phyloP scores from a whole-genome alignment of 129 eudicot species.

The Chrysanthemum lavandulifolium region DNA sequence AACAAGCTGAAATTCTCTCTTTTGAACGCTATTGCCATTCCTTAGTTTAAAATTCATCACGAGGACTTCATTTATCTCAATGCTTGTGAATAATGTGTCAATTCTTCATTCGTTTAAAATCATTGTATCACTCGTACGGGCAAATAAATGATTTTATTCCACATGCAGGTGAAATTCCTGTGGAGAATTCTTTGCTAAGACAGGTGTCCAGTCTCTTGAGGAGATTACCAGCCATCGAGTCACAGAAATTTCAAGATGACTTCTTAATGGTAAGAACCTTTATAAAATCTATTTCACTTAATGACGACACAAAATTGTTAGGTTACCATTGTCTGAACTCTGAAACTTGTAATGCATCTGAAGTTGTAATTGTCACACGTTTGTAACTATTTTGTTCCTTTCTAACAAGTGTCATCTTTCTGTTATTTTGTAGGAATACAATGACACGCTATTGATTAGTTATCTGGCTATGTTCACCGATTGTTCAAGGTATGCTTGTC shows the following conservation, averaged over 20 bases:
- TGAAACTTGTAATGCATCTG: background rate
- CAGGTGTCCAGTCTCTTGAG: constrained; percentile 97
- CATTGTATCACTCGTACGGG: background rate
- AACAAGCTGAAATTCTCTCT: too few species aligned
- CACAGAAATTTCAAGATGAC: constrained; percentile 88
- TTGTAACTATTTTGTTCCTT: background rate
- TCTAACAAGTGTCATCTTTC: constrained; percentile 11
- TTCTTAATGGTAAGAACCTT: constrained; percentile 79
- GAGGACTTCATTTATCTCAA: too few species aligned
- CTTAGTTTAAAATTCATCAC: too few species aligned
- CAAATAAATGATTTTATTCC: constrained; percentile 43
- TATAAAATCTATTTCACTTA: too few species aligned
- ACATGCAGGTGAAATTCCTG: constrained; percentile 77
- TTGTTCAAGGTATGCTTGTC: constrained; percentile 73
- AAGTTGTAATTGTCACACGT: background rate
- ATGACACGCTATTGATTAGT: constrained; percentile 72
- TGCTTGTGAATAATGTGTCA: too few species aligned
- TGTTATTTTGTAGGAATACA: constrained; percentile 73
- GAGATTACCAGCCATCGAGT: constrained; percentile 93
- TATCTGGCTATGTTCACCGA: constrained; percentile 97
- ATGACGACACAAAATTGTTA: too few species aligned
- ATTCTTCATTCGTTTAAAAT: background rate
- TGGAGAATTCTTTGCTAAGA: constrained; percentile 80
- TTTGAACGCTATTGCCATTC: too few species aligned
- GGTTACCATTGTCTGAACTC: background rate